phyloP scores from a whole-genome alignment of 2,329 filamentous ascomycete species.

The Pseudogymnoascus pannorum region DNA sequence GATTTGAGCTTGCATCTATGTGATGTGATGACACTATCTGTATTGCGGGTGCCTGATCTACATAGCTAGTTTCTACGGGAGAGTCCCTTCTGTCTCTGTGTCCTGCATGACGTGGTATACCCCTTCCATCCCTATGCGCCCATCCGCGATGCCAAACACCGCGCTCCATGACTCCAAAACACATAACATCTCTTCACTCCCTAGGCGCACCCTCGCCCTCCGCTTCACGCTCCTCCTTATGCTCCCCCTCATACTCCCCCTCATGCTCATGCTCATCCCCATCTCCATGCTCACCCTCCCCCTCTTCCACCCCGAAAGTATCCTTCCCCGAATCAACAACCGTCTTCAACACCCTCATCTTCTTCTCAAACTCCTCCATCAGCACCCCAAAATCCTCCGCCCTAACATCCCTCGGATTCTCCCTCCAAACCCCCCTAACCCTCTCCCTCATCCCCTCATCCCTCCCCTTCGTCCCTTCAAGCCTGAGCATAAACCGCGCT shows the following conservation, averaged over 20 bases:
- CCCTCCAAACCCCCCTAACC: constrained; percentile 10
- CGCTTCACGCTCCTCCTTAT: not conserved
- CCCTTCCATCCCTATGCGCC: not conserved
- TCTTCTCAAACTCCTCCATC: constrained; percentile 49
- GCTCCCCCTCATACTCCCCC: not conserved
- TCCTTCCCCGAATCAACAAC: constrained; percentile 40
- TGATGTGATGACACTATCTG: not conserved
- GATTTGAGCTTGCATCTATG: too few species aligned
- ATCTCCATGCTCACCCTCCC: constrained; percentile 11
- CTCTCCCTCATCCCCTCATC: constrained; percentile 31
- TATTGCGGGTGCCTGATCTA: constrained; percentile 2
- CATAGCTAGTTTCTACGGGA: not conserved
- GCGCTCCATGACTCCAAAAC: not conserved
- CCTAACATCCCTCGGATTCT: constrained; percentile 11
- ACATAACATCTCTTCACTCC: not conserved
- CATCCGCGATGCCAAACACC: not conserved
- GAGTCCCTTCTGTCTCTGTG: not conserved
- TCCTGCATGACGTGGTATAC: not conserved
- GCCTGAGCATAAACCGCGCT: constrained; percentile 47
- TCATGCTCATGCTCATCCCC: not conserved
- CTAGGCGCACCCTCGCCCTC: not conserved
- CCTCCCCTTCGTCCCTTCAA: constrained; percentile 44
- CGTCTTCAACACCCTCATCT: constrained; percentile 47
- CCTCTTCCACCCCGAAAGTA: constrained; percentile 17
- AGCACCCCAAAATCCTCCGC: constrained; percentile 45